Conservation (phyloP, 2,329 filamentous ascomycete genomes). For the Aspergillus cejpii region DNA sequence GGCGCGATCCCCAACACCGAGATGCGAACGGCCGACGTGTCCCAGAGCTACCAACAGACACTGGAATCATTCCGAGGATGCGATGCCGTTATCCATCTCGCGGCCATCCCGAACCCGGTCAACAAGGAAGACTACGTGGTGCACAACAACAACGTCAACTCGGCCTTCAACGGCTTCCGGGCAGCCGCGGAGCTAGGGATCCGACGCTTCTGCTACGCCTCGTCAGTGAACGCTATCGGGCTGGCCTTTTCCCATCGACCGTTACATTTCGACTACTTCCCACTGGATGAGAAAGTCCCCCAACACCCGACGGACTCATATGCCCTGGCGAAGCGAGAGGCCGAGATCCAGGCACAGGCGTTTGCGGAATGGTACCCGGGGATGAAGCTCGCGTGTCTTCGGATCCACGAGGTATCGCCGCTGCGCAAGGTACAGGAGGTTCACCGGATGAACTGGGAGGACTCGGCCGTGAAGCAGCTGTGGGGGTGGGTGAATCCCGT, state of each 20-base stretch:
- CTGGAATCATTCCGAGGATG: conserved; percentile 30
- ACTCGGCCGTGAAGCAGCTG: conserved; percentile 31
- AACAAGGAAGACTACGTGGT: conserved; percentile 28
- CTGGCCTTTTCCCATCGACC: conserved; percentile 35
- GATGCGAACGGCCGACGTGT: conserved; percentile 31
- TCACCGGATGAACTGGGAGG: conserved; percentile 31
- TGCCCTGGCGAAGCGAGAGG: conserved; percentile 34
- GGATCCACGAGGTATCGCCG: conserved; percentile 34
- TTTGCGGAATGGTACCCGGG: conserved; percentile 36
- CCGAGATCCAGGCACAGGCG: conserved; percentile 30
- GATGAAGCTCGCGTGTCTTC: conserved; percentile 35
- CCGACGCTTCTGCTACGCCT: conserved; percentile 33
- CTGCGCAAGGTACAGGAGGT: conserved; percentile 26
- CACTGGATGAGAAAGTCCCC: conserved; percentile 34
- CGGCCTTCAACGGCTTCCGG: conserved; percentile 37
- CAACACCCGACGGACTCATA: conserved; percentile 32
- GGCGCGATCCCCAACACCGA: conserved; percentile 27
- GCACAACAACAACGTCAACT: conserved; percentile 36
- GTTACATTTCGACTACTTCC: conserved; percentile 34
- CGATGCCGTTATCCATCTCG: conserved; percentile 37
- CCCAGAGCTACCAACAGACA: conserved; percentile 29
- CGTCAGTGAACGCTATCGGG: conserved; percentile 36
- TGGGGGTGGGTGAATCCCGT: conserved; percentile 35
- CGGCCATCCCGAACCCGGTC: conserved; percentile 34
- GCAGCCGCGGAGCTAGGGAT: conserved; percentile 34